phyloP scores from a whole-genome alignment of 371 early-diverging fungal species.

The Mucor mucedo region DNA sequence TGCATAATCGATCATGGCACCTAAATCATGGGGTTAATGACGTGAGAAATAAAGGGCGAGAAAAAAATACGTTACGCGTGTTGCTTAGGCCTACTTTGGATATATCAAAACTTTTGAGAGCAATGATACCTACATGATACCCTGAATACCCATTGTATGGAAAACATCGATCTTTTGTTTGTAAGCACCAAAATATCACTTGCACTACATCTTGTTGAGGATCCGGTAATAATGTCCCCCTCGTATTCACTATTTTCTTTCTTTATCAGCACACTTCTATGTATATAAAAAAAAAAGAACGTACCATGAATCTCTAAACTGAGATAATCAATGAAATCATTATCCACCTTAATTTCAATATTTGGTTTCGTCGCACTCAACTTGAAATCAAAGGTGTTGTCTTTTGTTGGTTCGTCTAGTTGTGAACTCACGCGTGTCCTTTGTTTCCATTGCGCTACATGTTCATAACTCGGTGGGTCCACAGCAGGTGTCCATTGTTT shows the following conservation, averaged over 20 bases:
- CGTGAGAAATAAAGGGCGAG: too few species aligned
- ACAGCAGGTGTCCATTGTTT: conserved; percentile 37
- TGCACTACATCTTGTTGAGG: conserved; percentile 58
- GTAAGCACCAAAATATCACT: conserved; percentile 65
- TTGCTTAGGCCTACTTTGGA: conserved; percentile 41
- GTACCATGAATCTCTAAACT: conserved; percentile 51
- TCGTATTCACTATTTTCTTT: conserved; percentile 40
- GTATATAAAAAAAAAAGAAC: background rate
- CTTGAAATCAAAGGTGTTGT: conserved; percentile 63
- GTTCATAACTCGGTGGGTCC: conserved; percentile 35
- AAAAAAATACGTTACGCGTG: conserved; percentile 9
- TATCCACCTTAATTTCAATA: conserved; percentile 18
- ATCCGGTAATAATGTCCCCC: conserved; percentile 61
- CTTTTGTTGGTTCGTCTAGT: conserved; percentile 63
- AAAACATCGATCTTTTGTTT: conserved; percentile 42
- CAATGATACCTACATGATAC: conserved; percentile 41
- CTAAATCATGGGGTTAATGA: background rate
- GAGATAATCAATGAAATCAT: conserved; percentile 45
- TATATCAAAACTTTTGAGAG: conserved; percentile 33
- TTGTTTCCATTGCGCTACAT: conserved; percentile 36
- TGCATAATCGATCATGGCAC: conserved; percentile 36
- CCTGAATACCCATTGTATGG: conserved; percentile 54
- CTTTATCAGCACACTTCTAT: background rate
- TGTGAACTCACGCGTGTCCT: conserved; percentile 13
- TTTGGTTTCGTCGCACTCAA: conserved; percentile 53